Percentiles rank a stretch among this genome's conserved stretches.
Conservation (phyloP, 305 asterid genomes). For the Solanum hybrid region DNA sequence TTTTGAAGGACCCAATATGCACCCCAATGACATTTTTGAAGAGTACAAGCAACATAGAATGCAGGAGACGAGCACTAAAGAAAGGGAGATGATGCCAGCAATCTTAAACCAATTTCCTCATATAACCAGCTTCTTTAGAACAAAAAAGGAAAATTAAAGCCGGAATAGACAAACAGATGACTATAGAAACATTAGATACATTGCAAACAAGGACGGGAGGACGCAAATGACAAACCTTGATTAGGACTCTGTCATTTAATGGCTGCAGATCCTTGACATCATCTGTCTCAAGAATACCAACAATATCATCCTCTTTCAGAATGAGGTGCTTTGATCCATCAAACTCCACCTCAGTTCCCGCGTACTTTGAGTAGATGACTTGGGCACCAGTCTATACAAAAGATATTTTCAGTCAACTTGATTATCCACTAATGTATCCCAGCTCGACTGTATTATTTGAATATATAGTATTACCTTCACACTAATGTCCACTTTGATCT, state of each 20-base stretch:
- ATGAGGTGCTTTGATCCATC: slow-evolving; percentile 66
- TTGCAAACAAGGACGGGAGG: not conserved
- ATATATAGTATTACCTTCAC: slow-evolving; percentile 40
- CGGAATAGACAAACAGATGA: not conserved
- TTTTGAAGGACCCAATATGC: not conserved
- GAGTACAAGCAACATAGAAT: not conserved
- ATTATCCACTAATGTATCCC: not conserved
- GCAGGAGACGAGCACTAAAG: not conserved
- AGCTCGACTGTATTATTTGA: not conserved
- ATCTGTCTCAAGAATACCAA: slow-evolving; percentile 76
- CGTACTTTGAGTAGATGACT: slow-evolving; percentile 83
- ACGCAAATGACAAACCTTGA: slow-evolving; percentile 39
- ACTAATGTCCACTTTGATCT: slow-evolving; percentile 49
- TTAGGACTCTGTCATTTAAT: slow-evolving; percentile 77
- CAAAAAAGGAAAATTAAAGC: not conserved
- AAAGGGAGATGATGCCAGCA: not conserved
- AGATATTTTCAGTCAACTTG: not conserved
- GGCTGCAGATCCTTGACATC: slow-evolving; percentile 83
- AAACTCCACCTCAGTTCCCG: slow-evolving; percentile 93
- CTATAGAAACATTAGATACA: not conserved
- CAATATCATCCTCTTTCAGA: slow-evolving; percentile 85
- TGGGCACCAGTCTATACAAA: slow-evolving; percentile 56
- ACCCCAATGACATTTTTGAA: not conserved
- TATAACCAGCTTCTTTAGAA: not conserved
- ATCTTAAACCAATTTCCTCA: not conserved